Base-by-base conservation (phyloP, 2,329 filamentous ascomycete genomes). In the Sclerotinia minor region DNA sequence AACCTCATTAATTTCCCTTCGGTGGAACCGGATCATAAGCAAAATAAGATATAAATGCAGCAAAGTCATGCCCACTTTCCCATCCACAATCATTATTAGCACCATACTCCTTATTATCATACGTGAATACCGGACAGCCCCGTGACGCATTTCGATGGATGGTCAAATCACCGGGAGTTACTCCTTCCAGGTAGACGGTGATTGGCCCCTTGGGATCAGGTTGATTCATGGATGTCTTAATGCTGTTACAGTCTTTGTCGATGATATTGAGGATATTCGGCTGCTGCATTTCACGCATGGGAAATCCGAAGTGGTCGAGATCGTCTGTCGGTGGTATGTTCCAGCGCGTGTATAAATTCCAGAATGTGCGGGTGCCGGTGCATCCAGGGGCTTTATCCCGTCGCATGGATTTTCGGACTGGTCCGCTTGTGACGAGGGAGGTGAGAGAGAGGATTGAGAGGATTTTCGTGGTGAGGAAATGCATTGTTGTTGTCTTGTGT, bases 291-390 rank as follows among this genome's bases (percentile, higher is more conserved):
- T 49, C 19, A 5, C 5, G 1, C 5, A 35, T 29, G 21, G 52
- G 52, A 32, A 2, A 7, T 1, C 5, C 13, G 1, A n/a, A 24
- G 8, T 35, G 9, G 6, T 1, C 0, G 5, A 13, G 8, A 0
- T 13, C 0, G 4, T 29, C 52, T 55, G 29, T 29, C 5, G 55
- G 26, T 4, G 41, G n/a, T 3, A 21, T 11, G 7, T 61, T 19
- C 58, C 58, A 61, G 58, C 29, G 26, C 58, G 49, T 61, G 21
- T 35, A 49, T 5, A 61, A 35, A 3, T 7, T 24, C 44, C 58
- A 61, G 13, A 5, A n/a, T n/a, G 11, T 21, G 21, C 4, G 11
- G 1, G 5, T 9, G 32, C 17, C 17, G 0, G 13, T 17, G 7
- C 58, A 60, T 1, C 11, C 1, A 4, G 1, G 19, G 2, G 26